Percentiles rank a stretch among this genome's conserved stretches.
Conservation (phyloP, 331 rosid species). For the Saraca asoca region DNA sequence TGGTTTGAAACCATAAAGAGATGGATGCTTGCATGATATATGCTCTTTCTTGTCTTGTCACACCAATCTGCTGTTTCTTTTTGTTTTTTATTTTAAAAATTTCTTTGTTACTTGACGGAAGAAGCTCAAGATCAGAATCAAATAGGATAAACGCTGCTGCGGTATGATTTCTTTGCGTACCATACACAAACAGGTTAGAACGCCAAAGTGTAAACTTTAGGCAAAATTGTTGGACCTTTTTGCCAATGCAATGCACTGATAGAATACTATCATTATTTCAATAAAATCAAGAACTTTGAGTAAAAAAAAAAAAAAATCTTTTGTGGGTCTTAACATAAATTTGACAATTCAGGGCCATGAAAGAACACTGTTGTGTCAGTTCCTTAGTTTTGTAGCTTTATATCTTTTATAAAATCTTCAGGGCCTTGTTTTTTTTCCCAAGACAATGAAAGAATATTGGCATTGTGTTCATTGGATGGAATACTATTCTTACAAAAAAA, state of each 20-base stretch:
- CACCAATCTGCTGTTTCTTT: conserved; percentile 28
- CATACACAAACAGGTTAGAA: neutral
- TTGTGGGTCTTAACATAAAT: conserved; percentile 1
- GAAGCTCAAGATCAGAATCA: conserved; percentile 36
- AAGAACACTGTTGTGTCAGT: conserved; percentile 36
- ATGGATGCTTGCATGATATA: conserved; percentile 36
- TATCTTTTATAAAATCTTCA: conserved; percentile 9
- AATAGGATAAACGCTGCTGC: neutral
- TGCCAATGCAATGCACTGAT: neutral
- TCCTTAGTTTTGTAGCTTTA: conserved; percentile 10
- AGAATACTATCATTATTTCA: conserved; percentile 1
- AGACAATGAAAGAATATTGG: conserved; percentile 31
- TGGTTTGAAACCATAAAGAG: conserved; percentile 19
- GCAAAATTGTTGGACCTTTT: conserved; percentile 1
- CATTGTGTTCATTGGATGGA: neutral
- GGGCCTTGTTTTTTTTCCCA: conserved; percentile 13
- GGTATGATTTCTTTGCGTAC: neutral
- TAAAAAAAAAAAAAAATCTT: neutral
- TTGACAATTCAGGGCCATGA: conserved; percentile 27
- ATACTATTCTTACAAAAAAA: neutral
- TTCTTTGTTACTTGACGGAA: conserved; percentile 14
- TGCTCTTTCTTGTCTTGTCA: conserved; percentile 55
- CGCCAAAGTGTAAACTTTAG: neutral
- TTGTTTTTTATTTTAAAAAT: neutral
- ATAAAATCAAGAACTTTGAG: neutral